These are phyloP conservation scores for Penicillium bovifimosum DNA, from an alignment of 495 filamentous ascomycete species.

Conservation along the genomic window DNA sequence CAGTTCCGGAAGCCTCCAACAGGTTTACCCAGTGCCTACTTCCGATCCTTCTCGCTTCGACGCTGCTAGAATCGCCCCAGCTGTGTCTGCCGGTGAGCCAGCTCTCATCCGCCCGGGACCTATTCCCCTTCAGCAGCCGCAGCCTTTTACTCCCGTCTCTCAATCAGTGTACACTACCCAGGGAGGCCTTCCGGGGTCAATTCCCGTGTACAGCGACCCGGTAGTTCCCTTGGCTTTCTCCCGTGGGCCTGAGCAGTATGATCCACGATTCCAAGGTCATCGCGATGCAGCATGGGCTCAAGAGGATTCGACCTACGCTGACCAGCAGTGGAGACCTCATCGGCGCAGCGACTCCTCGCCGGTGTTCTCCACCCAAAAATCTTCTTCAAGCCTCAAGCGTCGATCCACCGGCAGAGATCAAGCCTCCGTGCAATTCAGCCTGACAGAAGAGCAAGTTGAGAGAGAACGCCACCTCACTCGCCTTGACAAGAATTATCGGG, in stretches of 20 bases:
- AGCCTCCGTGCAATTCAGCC: conserved; percentile 43
- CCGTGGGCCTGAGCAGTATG: conserved; percentile 23
- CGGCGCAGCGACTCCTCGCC: conserved; percentile 34
- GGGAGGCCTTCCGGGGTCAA: conserved; percentile 23
- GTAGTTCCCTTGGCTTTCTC: conserved; percentile 29
- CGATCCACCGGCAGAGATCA: conserved; percentile 38
- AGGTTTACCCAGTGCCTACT: conserved; percentile 54
- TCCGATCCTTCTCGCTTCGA: conserved; percentile 57
- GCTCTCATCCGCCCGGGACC: conserved; percentile 42
- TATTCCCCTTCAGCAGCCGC: conserved; percentile 54
- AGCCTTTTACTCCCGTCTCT: conserved; percentile 52
- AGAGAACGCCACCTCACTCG: conserved; percentile 37
- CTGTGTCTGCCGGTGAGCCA: conserved; percentile 40
- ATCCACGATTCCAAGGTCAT: conserved; percentile 17
- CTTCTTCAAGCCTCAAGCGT: conserved; percentile 28
- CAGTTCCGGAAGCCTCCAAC: conserved; percentile 37
- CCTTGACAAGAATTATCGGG: conserved; percentile 22
- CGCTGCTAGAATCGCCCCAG: conserved; percentile 42
- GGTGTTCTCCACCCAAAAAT: conserved; percentile 25
- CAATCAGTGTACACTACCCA: conserved; percentile 48
- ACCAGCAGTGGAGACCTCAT: conserved; percentile 10
- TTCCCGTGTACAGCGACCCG: conserved; percentile 32
- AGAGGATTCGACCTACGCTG: conserved; percentile 3
- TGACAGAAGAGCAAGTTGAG: conserved; percentile 45
- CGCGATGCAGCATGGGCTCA: conserved; percentile 13